Evolutionary conservation across 1,284 basidiomycete species (phyloP).

Genomic region (Cutaneotrichosporon mucoides): DNA sequence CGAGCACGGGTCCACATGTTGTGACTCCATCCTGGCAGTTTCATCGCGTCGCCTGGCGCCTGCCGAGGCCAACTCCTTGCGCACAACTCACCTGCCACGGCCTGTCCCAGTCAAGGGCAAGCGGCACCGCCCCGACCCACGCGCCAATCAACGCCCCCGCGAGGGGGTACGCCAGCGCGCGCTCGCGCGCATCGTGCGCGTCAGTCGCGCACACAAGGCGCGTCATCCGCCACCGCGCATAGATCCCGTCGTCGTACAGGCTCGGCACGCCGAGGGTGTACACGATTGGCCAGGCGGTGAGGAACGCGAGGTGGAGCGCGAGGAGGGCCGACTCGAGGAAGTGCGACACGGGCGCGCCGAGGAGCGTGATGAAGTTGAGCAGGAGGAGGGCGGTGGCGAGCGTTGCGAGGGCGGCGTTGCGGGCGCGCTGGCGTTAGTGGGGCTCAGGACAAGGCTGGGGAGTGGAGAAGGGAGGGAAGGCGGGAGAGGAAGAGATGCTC

Average conservation of each 20-base stretch:
- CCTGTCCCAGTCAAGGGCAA: constrained; percentile 89
- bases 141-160: constrained; percentile 67
- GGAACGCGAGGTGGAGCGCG: constrained; percentile 62
- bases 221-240: constrained; percentile 56
- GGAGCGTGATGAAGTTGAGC: constrained; percentile 58
- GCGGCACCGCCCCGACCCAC: constrained; percentile 74
- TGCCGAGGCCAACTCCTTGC: background rate
- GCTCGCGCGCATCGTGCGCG: constrained; percentile 66
- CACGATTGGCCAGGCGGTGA: constrained; percentile 64
- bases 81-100: constrained; percentile 76
- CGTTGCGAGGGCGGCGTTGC: constrained; percentile 60
- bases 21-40: too few species aligned
- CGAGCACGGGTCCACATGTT: too few species aligned
- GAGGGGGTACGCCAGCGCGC: constrained; percentile 71
- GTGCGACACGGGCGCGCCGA: constrained; percentile 70
- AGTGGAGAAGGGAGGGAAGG: background rate
- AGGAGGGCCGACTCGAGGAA: constrained; percentile 62
- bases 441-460: background rate
- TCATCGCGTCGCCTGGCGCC: too few species aligned
- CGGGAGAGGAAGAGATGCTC: background rate
- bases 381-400: constrained; percentile 54
- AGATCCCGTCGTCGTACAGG: constrained; percentile 36
- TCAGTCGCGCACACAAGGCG: constrained; percentile 71
- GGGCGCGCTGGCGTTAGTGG: constrained; percentile 12
- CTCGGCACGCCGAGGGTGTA: constrained; percentile 66